Evolutionary conservation across 2,329 filamentous ascomycete species (phyloP).

Genomic region (Pseudogymnoascus sp.): DNA sequence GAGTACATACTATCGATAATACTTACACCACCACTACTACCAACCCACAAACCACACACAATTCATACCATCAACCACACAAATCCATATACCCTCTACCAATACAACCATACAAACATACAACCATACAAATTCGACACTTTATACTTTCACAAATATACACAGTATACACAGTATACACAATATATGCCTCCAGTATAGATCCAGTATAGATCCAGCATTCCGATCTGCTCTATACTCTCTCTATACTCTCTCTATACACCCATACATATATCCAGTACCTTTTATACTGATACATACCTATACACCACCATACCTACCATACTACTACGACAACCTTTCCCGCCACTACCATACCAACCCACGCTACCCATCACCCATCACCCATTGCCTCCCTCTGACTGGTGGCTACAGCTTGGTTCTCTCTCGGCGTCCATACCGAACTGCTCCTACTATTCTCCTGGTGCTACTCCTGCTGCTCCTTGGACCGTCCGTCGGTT

Average conservation of each 20-base stretch:
- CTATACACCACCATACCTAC: no score
- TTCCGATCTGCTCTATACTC: no score
- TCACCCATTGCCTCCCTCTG: background rate
- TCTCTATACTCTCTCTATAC: no score
- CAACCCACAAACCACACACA: background rate
- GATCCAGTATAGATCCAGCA: no score
- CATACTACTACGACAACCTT: background rate
- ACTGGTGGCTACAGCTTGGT: background rate
- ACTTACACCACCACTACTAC: background rate
- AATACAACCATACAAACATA: no score
- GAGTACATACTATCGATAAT: background rate
- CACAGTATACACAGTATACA: no score
- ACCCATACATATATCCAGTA: background rate
- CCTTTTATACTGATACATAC: background rate
- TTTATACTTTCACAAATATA: background rate
- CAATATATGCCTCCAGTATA: no score
- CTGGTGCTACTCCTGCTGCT: background rate
- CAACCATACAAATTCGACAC: no score
- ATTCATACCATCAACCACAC: background rate
- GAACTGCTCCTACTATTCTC: background rate
- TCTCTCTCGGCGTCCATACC: background rate
- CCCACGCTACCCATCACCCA: background rate
- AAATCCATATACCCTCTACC: background rate
- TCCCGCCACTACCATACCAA: background rate
- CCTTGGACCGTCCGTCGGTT: background rate